Conservation (phyloP, 169 alveolate species). For the Babesia gibsoni region DNA sequence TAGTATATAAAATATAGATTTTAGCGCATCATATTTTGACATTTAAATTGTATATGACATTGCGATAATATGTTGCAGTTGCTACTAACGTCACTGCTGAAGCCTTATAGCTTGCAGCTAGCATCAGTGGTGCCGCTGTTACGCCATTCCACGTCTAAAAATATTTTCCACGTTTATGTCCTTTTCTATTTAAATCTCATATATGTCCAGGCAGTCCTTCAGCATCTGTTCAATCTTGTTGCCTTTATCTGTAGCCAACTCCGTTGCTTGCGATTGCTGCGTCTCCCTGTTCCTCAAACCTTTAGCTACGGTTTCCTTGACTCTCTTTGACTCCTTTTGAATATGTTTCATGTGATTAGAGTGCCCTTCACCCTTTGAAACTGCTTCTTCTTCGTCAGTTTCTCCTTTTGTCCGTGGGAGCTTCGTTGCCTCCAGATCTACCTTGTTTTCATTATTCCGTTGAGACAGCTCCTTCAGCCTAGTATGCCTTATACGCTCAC, state of each 20-base stretch:
- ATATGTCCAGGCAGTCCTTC: constrained; percentile 36
- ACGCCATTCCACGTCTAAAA: background rate
- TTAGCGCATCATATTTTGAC: background rate
- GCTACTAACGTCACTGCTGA: background rate
- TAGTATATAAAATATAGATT: constrained; percentile 4
- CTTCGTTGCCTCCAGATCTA: constrained; percentile 9
- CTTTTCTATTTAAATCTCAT: constrained; percentile 1
- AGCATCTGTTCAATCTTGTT: constrained; percentile 7
- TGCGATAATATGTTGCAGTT: background rate
- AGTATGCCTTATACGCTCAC: constrained; percentile 41
- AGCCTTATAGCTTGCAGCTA: background rate
- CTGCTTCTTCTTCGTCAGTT: background rate
- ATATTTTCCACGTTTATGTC: background rate
- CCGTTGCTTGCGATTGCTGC: constrained; percentile 3
- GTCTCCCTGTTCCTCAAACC: constrained; percentile 14
- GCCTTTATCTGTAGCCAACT: constrained; percentile 7
- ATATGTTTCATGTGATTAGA: constrained; percentile 15
- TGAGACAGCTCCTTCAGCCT: constrained; percentile 33
- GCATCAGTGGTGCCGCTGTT: background rate
- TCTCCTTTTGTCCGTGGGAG: constrained; percentile 33
- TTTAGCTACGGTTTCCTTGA: constrained; percentile 37
- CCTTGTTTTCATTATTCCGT: constrained; percentile 17
- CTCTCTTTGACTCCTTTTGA: constrained; percentile 39
- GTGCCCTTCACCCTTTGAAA: background rate
- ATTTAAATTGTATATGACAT: background rate